A percentile compares a stretch with the other conserved stretches of the same genome.
phyloP scores from a whole-genome alignment of 2,329 filamentous ascomycete genomes.

The Lomentospora prolificans region DNA sequence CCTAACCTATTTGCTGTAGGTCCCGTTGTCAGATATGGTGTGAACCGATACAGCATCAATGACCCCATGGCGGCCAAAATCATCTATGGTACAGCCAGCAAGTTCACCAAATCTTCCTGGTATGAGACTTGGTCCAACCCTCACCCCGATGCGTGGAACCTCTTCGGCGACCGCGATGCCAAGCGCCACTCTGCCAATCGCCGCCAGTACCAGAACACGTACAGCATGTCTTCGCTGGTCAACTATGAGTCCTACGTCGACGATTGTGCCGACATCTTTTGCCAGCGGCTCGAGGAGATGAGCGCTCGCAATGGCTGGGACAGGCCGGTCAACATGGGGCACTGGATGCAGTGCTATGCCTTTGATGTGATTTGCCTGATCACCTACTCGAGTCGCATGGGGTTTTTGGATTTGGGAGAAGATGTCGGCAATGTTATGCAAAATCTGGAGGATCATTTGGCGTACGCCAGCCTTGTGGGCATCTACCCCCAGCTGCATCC shows the following conservation, averaged over 20 bases:
- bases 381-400: constrained; percentile 23
- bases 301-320: constrained; percentile 8
- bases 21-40: constrained; percentile 34
- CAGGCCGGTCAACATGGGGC: constrained; percentile 18
- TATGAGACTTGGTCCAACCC: constrained; percentile 19
- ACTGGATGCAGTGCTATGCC: constrained; percentile 28
- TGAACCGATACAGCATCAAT: constrained; percentile 35
- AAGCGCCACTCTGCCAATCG: constrained; percentile 18
- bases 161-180: constrained; percentile 21
- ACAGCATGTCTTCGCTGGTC: constrained; percentile 23
- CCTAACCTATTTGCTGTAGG: constrained; percentile 13
- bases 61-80: constrained; percentile 28
- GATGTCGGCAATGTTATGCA: constrained; percentile 21
- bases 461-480: constrained; percentile 18
- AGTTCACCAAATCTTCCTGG: constrained; percentile 23
- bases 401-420: constrained; percentile 25
- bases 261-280: constrained; percentile 20
- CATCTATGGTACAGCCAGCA: constrained; percentile 21
- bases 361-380: constrained; percentile 29
- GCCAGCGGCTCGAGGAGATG: constrained; percentile 19
- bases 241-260: constrained; percentile 24
- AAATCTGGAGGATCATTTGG: constrained; percentile 15
- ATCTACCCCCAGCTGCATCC: constrained; percentile 14
- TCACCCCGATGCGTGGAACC: constrained; percentile 12
- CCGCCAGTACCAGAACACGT: constrained; percentile 19